Base-by-base conservation (phyloP, 306 rosid species). In the Cicer cuneatum region DNA sequence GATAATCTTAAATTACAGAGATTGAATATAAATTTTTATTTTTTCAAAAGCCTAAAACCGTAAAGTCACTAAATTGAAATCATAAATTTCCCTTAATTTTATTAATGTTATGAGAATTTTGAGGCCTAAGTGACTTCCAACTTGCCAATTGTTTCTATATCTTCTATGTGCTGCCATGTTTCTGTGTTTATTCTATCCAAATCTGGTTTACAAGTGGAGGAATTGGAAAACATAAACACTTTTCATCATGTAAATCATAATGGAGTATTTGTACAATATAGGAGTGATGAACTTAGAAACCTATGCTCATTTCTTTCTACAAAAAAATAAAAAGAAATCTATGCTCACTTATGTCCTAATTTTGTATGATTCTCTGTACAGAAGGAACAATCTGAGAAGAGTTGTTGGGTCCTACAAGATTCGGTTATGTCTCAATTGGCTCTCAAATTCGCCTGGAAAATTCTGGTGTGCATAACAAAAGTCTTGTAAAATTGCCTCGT, bases 341-440 rank as follows among this genome's bases (percentile, higher is more conserved):
- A 76, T 74, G 74, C 68, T 78, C 69, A 65, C 74, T 77, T 77
- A 33, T 53, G 67, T 58, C 66, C 67, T 21, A 60, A 71, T 59
- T 72, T 57, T 65, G 57, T 52, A 66, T 69, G 76, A 80, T 71
- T 63, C 79, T 83, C 70, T 82, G 67, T 59, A 75, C 80, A 73
- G 37, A 51, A 58, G 40, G 75, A 76, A 68, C 13, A 58, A 73
- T 70, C 62, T 82, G 65, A 69, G 75, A 76, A 54, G 63, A 72
- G 73, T 77, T 70, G 83, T 43, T 54, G 54, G n/a, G 73, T 67
- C 73, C 54, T 24, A 52, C 59, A 42, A 62, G 61, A 72, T 51
- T 51, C 14, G 29, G 52, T 68, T 46, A 72, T 66, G 65, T 53
- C 39, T 49, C 33, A 51, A 5, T 72, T 40, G 11, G 68, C 46